These are phyloP conservation scores for Bryoerythrophyllum caledonicum DNA, from an alignment of 225 moss, liverwort and hornwort genomes.

Conservation along the genomic window DNA sequence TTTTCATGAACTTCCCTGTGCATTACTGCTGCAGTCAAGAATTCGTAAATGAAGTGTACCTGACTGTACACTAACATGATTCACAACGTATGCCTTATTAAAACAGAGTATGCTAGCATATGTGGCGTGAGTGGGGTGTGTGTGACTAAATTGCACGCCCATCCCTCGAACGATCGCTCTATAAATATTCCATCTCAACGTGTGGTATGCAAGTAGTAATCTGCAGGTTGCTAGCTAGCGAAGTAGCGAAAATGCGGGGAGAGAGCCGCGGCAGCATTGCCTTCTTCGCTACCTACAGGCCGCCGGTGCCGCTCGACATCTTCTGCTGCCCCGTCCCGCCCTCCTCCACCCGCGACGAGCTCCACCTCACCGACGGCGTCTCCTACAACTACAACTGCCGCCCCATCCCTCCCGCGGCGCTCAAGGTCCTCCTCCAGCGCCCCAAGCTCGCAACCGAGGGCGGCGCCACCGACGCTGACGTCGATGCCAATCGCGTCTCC, in stretches of 20 bases:
- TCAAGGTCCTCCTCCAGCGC: background rate
- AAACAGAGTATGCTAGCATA: too few species aligned
- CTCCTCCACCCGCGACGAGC: background rate
- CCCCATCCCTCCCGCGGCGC: background rate
- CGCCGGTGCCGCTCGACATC: constrained; percentile 11
- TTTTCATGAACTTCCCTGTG: too few species aligned
- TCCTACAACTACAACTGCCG: constrained; percentile 6
- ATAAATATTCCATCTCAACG: background rate
- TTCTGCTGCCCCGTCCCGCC: constrained; percentile 10
- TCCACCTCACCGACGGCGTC: background rate
- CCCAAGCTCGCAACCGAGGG: background rate
- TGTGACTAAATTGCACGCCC: background rate
- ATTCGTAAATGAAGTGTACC: too few species aligned
- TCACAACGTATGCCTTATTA: too few species aligned
- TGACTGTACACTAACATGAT: too few species aligned
- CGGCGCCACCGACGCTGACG: background rate
- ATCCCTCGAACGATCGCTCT: background rate
- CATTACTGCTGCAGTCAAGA: too few species aligned
- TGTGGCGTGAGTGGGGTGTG: too few species aligned
- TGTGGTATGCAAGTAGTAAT: background rate
- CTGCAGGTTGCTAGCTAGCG: too few species aligned
- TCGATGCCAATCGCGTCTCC: background rate
- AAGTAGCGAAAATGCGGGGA: constrained; percentile 1
- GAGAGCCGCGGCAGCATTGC: constrained; percentile 14
- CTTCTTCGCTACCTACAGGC: constrained; percentile 5